These are phyloP conservation scores for Pythium vanterpoolii DNA, from an alignment of 352 stramenopile genomes.

Conservation along the genomic window DNA sequence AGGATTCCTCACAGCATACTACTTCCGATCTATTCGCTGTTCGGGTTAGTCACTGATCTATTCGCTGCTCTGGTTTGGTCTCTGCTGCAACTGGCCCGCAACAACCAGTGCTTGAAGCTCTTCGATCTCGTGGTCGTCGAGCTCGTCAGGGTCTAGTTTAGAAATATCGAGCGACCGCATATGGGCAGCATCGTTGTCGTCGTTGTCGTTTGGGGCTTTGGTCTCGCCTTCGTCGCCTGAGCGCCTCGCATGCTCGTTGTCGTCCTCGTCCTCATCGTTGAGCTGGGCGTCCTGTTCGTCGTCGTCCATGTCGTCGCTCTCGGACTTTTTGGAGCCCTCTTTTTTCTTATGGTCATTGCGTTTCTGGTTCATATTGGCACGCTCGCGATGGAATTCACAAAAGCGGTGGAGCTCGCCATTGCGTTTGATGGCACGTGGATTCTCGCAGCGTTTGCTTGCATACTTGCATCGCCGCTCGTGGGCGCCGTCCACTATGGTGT, in stretches of 20 bases:
- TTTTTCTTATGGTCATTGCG: conserved; percentile 33
- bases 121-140: conserved; percentile 21
- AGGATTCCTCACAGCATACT: no score
- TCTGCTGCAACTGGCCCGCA: conserved; percentile 8
- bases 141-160: conserved; percentile 4
- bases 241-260: background rate
- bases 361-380: conserved; percentile 59
- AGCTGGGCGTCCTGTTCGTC: conserved; percentile 1
- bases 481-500: background rate
- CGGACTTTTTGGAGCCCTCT: background rate
- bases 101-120: conserved; percentile 11
- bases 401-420: conserved; percentile 30
- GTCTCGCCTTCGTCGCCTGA: background rate
- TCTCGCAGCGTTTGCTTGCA: conserved; percentile 16
- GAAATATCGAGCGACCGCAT: conserved; percentile 8
- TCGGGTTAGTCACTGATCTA: background rate
- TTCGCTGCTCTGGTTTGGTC: background rate
- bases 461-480: conserved; percentile 26
- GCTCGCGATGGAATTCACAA: conserved; percentile 29
- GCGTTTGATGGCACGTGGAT: conserved; percentile 27
- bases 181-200: background rate
- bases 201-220: background rate
- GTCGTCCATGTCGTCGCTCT: conserved; percentile 5
- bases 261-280: background rate
- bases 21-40: background rate